Evolutionary conservation across 371 early-diverging fungal species (phyloP).

Genomic region (Ordospora pajunii): DNA sequence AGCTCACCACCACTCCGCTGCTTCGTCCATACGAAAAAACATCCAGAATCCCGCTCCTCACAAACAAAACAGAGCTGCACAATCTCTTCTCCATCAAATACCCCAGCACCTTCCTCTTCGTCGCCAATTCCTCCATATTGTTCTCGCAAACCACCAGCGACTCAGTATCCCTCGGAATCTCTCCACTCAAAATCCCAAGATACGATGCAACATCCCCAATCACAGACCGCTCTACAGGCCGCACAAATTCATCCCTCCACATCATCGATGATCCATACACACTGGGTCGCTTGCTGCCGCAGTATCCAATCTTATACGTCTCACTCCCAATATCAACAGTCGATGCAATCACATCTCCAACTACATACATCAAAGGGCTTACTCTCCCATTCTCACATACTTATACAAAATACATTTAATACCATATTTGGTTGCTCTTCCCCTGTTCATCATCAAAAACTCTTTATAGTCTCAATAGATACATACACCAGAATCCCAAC

Average conservation of each 20-base stretch:
- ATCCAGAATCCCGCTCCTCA: slow-evolving; percentile 46
- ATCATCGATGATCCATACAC: slow-evolving; percentile 9
- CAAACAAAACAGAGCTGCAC: slow-evolving; percentile 37
- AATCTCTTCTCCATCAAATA: slow-evolving; percentile 43
- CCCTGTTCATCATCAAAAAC: background rate
- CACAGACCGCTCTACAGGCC: slow-evolving; percentile 12
- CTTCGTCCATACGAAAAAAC: slow-evolving; percentile 49
- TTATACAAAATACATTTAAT: slow-evolving; percentile 10
- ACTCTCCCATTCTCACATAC: background rate
- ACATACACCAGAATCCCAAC: background rate
- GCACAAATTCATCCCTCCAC: slow-evolving; percentile 6
- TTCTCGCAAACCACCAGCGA: slow-evolving; percentile 43
- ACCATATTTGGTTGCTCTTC: background rate
- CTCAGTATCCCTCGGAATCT: background rate
- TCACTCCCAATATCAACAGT: slow-evolving; percentile 47
- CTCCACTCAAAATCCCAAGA: background rate
- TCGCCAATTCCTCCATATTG: slow-evolving; percentile 22
- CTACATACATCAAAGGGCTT: slow-evolving; percentile 34
- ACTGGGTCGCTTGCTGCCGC: slow-evolving; percentile 16
- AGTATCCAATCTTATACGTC: slow-evolving; percentile 46
- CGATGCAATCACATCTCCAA: slow-evolving; percentile 25
- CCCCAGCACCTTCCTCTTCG: slow-evolving; percentile 17
- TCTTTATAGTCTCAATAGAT: background rate
- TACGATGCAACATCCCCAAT: slow-evolving; percentile 20
- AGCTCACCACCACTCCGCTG: slow-evolving; percentile 34